Base-by-base conservation (phyloP, 352 stramenopile genomes). In the Globisporangium cederbergense region DNA sequence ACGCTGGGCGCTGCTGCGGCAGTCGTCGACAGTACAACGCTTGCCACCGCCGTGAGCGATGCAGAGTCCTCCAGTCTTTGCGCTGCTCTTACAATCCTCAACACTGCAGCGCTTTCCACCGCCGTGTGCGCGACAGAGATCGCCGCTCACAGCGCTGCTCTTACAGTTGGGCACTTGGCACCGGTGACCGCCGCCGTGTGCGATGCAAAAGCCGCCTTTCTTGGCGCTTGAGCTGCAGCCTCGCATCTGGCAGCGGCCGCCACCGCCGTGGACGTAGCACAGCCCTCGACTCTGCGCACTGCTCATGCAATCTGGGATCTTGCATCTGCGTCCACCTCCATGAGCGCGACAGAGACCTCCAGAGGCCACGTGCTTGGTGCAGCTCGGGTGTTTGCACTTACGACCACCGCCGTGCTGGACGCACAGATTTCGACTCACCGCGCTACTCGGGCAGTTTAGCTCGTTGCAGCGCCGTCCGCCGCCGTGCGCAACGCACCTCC, bases 41-140 rank as follows among this genome's bases (percentile, higher is more conserved):
- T 95, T 94, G 43, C 88, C 88, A 38, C 87, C 87, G 30, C 87
- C 87, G 52, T 96, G 87, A 1, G 83, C 81, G 58, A 95, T 94
- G 32, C 87, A 95, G 4, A 88, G 76, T 14, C 86, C 86, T 3
- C 86, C 86, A n/a, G 85, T 93, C 67, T 93, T 93, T 25, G 86
- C 86, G 36, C 86, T 93, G 61, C 78, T 90, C 58, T 86, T 78
- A 70, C 86, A 95, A 65, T 77, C 77, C 22, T 79, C 70, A 28
- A 94, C 73, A 11, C 76, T 86, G 65, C 86, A 94, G 22, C 86
- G 80, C 68, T 87, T 86, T 43, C 86, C 86, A 32, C 86, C 86
- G 55, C 86, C 86, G 54, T 94, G 86, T n/a, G 86, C 86, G 40
- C 84, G 84, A 50, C 86, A 95, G n/a, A 90, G 67, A 65, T 89